Evolutionary conservation across 495 filamentous ascomycete species (phyloP).

Genomic region (Chaetomium cochliodes): DNA sequence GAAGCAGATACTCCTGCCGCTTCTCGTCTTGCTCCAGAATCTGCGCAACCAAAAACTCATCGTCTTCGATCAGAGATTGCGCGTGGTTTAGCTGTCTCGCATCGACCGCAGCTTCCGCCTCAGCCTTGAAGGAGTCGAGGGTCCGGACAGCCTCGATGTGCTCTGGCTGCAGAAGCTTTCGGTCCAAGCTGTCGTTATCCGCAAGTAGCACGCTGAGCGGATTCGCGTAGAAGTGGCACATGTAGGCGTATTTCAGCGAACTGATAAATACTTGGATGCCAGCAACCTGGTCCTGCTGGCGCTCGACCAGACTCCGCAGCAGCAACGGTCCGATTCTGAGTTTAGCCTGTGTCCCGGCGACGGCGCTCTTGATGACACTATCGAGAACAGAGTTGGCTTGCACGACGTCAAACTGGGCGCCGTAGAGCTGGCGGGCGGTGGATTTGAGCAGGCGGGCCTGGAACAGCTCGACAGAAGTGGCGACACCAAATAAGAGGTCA

Average conservation of each 20-base stretch:
- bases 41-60: conserved; percentile 36
- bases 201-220: conserved; percentile 68
- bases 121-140: conserved; percentile 71
- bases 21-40: conserved; percentile 28
- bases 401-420: conserved; percentile 80
- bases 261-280: conserved; percentile 77
- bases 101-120: conserved; percentile 44
- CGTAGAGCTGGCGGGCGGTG: conserved; percentile 66
- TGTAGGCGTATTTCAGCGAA: conserved; percentile 88
- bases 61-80: conserved; percentile 42
- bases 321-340: conserved; percentile 68
- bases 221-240: conserved; percentile 96
- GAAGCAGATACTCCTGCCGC: conserved; percentile 26
- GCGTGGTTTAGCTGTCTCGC: conserved; percentile 37
- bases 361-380: conserved; percentile 68
- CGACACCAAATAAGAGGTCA: conserved; percentile 80
- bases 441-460: conserved; percentile 78
- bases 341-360: conserved; percentile 52
- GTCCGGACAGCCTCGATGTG: conserved; percentile 76
- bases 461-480: conserved; percentile 87
- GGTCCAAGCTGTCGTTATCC: conserved; percentile 32
- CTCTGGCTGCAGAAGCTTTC: conserved; percentile 49
- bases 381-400: conserved; percentile 73
- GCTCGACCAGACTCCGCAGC: conserved; percentile 65
- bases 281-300: conserved; percentile 81